Percentiles rank a stretch among this genome's conserved stretches.
phyloP scores from a whole-genome alignment of 176 grass and related monocot species.

The Chrysopogon serrulatus region DNA sequence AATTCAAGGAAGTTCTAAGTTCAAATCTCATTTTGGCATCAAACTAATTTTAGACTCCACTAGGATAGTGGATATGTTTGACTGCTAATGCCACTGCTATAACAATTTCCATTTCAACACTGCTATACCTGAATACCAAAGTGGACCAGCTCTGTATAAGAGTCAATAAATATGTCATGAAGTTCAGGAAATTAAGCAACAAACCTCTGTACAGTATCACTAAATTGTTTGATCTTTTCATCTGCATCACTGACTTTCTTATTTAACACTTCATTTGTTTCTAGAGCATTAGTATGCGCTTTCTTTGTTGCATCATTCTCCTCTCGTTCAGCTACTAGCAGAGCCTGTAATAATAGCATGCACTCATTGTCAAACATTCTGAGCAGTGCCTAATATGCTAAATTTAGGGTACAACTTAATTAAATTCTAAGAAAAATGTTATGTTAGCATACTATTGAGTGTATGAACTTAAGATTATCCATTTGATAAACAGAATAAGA shows the following conservation, averaged over 20 bases:
- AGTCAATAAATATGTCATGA: slow-evolving; percentile 9
- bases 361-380: neutral
- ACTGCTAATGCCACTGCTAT: neutral
- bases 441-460: neutral
- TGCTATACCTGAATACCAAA: neutral
- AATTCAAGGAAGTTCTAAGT: slow-evolving; percentile 6
- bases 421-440: neutral
- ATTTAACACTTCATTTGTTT: slow-evolving; percentile 54
- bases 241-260: slow-evolving; percentile 49
- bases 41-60: neutral
- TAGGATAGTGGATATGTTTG: neutral
- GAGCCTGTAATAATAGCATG: slow-evolving; percentile 42
- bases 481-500: neutral
- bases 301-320: slow-evolving; percentile 51
- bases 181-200: slow-evolving; percentile 18
- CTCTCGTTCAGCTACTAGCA: slow-evolving; percentile 47
- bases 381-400: neutral
- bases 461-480: neutral
- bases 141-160: neutral
- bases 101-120: neutral
- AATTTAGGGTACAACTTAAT: slow-evolving; percentile 9
- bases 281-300: slow-evolving; percentile 41
- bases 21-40: neutral
- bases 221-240: slow-evolving; percentile 46
- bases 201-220: slow-evolving; percentile 55